These are phyloP conservation scores for Alternaria gaisen DNA, from an alignment of 2,329 filamentous ascomycete species.

Conservation along the genomic window DNA sequence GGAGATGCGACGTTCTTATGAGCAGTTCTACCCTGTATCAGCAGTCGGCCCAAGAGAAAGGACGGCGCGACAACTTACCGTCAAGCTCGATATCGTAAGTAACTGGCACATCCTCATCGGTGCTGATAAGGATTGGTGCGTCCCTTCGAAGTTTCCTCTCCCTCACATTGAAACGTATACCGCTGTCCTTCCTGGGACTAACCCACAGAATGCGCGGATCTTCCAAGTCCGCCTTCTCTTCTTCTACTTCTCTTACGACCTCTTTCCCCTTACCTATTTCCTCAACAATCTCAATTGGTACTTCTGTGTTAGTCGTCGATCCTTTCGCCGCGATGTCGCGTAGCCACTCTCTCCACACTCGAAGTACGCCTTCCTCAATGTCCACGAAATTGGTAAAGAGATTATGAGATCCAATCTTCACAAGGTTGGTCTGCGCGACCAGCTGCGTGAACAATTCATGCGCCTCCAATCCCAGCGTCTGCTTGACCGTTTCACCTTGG, in stretches of 20 bases:
- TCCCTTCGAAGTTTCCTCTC: slow-evolving; percentile 59
- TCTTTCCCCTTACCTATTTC: slow-evolving; percentile 35
- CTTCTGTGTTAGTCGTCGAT: slow-evolving; percentile 21
- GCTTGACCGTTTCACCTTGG: slow-evolving; percentile 60
- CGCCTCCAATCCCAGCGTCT: slow-evolving; percentile 71
- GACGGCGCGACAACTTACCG: slow-evolving; percentile 60
- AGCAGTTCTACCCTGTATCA: slow-evolving; percentile 36
- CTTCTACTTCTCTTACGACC: slow-evolving; percentile 18
- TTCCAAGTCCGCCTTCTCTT: slow-evolving; percentile 19
- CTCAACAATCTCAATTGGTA: slow-evolving; percentile 32
- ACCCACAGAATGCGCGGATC: slow-evolving; percentile 70
- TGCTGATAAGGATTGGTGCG: slow-evolving; percentile 64
- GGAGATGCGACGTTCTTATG: slow-evolving; percentile 43
- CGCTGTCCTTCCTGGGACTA: slow-evolving; percentile 69
- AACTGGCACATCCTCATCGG: slow-evolving; percentile 71
- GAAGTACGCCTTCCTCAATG: slow-evolving; percentile 72
- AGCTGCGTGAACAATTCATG: slow-evolving; percentile 79
- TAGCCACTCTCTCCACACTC: slow-evolving; percentile 79
- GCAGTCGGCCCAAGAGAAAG: not conserved
- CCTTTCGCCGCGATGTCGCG: slow-evolving; percentile 51
- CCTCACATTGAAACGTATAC: slow-evolving; percentile 72
- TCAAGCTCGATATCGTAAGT: slow-evolving; percentile 76
- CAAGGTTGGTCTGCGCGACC: slow-evolving; percentile 72
- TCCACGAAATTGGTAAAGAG: slow-evolving; percentile 71
- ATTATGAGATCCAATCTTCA: slow-evolving; percentile 68